These are phyloP conservation scores for Pilasporangium apinafurcum DNA, from an alignment of 352 stramenopile genomes.

Conservation along the genomic window DNA sequence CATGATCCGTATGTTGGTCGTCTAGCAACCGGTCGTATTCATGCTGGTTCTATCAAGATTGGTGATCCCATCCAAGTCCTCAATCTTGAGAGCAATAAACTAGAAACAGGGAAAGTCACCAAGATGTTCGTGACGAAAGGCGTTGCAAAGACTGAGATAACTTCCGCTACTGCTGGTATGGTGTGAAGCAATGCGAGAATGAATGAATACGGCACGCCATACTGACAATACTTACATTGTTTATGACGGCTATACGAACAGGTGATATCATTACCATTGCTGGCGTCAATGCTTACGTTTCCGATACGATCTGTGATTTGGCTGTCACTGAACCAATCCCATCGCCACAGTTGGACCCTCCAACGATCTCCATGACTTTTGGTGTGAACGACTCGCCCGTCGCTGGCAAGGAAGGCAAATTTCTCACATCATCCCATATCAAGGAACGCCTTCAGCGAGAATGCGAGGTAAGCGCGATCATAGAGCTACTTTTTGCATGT, in stretches of 20 bases:
- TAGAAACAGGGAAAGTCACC: conserved; percentile 74
- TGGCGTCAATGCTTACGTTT: conserved; percentile 89
- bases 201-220: no score
- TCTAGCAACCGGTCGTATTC: conserved; percentile 95
- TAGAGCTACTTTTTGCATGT: not conserved
- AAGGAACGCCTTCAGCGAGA: conserved; percentile 92
- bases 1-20: conserved; percentile 97
- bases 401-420: conserved; percentile 94
- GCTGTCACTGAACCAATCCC: conserved; percentile 80
- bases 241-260: no score
- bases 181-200: not conserved
- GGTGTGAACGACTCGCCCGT: conserved; percentile 96
- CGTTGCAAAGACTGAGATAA: conserved; percentile 79
- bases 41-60: conserved; percentile 89
- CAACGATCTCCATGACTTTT: conserved; percentile 98
- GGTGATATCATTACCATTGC: conserved; percentile 98
- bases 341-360: conserved; percentile 92
- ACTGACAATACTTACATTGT: not conserved
- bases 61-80: conserved; percentile 89
- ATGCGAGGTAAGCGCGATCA: conserved; percentile 53
- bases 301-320: conserved; percentile 84
- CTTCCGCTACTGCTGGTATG: conserved; percentile 75
- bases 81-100: conserved; percentile 75
- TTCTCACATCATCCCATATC: conserved; percentile 94
- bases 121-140: conserved; percentile 87